Base-by-base conservation (phyloP, 169 alveolate species). In the Cryptosporidium xiaoi region DNA sequence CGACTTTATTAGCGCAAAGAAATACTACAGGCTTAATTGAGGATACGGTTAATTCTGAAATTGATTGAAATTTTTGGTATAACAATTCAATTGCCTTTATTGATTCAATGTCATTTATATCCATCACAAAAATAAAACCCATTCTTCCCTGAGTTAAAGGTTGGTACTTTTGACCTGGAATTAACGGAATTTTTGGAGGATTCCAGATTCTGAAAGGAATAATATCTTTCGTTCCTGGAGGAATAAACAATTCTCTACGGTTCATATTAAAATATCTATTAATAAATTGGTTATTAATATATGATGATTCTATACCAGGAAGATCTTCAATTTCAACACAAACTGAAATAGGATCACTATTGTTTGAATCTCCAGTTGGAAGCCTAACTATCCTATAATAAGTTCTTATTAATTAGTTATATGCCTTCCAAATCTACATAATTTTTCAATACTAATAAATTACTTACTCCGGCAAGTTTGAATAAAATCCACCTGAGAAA, bases 271-370 rank as follows among this genome's bases (percentile, higher is more conserved):
- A 77, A 46, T 77, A 77, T 29, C 71, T 56, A 36, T 62, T 77
- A 3, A 77, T 50, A 62, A 77, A 77, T 20, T 77, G 69, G 24
- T 77, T 71, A 50, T 60, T 62, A 20, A 77, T 60, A 60, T 60
- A 77, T 0, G 31, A 56, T 2, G 51, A 15, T 20, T 77, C 71
- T 13, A 77, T 77, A 36, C 87, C 87, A 34, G 87, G 87, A 44
- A 77, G 87, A 51, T 77, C 87, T 29, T 77, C 87, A 77, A 77
- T 77, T 77, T 77, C 87, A 16, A 77, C 65, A 60, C 87, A 77
- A 15, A 77, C 16, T 13, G 87, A 77, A 60, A 44, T 77, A 7
- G 87, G 87, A 12, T 77, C 87, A 12, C 87, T 64, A 13, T 44
- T 58, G 36, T 77, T 71, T 60, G 87, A 77, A 60, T 62, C 87